Evolutionary conservation across 768 basidiomycete genomes (phyloP).

Genomic region (Trametes sanguinea): DNA sequence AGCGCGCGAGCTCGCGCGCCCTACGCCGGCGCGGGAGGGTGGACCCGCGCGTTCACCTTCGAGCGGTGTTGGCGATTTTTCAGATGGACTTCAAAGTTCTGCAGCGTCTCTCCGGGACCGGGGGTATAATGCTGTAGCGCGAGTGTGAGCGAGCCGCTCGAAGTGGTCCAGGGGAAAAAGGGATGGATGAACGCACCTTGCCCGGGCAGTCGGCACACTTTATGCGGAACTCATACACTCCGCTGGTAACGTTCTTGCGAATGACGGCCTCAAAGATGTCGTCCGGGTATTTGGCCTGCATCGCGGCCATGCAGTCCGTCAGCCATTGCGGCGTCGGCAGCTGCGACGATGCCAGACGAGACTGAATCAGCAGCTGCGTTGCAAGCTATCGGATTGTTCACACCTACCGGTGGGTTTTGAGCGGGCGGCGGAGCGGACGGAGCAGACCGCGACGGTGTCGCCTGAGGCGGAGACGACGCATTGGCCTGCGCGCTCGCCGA

Average conservation of each 20-base stretch:
- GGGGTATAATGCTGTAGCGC: slow-evolving; percentile 77
- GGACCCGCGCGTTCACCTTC: slow-evolving; percentile 63
- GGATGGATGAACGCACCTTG: slow-evolving; percentile 56
- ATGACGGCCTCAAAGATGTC: slow-evolving; percentile 82
- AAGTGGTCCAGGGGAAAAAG: not conserved
- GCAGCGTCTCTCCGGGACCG: slow-evolving; percentile 82
- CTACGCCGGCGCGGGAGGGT: slow-evolving; percentile 21
- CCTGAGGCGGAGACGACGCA: slow-evolving; percentile 10
- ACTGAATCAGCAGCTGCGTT: slow-evolving; percentile 1
- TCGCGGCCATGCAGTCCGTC: slow-evolving; percentile 58
- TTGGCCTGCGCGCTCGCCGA: not conserved
- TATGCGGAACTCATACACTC: slow-evolving; percentile 83
- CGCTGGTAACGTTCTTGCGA: slow-evolving; percentile 52
- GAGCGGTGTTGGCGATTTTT: slow-evolving; percentile 81
- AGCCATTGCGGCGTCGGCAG: slow-evolving; percentile 70
- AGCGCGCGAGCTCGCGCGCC: not conserved
- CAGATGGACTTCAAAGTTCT: slow-evolving; percentile 92
- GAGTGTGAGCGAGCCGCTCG: slow-evolving; percentile 13
- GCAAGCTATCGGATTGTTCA: not conserved
- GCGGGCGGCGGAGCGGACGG: slow-evolving; percentile 17
- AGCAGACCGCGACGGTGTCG: slow-evolving; percentile 10
- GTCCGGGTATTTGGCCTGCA: slow-evolving; percentile 74
- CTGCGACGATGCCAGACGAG: slow-evolving; percentile 8
- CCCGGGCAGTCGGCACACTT: slow-evolving; percentile 93
- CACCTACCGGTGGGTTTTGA: slow-evolving; percentile 18